Evolutionary conservation across 352 stramenopile genomes (phyloP), one percentile per base, ranked within the genome.

Genomic region (Globisporangium yorkense): DNA sequence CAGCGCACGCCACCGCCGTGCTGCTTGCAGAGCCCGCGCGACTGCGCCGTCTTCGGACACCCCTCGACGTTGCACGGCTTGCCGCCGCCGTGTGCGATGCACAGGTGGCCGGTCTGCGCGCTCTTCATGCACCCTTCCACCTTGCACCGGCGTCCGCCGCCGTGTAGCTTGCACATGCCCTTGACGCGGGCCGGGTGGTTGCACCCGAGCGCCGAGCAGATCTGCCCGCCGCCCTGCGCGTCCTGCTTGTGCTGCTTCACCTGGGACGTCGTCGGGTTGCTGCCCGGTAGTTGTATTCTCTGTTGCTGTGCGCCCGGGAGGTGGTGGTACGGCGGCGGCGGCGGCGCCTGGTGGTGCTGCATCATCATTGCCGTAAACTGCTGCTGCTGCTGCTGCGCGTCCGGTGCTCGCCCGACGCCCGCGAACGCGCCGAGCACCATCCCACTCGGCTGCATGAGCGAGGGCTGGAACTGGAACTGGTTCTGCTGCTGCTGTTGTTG

Each of bases 51-150:
- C 74, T 95, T 95, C 0, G 81, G 79, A 51, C 85, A 95, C 24
- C 83, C 83, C 40, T 95, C 83, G 2, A 93, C 79, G 47, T 86
- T 88, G 70, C 85, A 95, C 9, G 79, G 83, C 60, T 92, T 92
- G 53, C 85, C 85, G 18, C 85, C 85, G 57, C 85, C 85, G 61
- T 95, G 85, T 5, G 81, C 80, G 58, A 93, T 95, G 56, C 85
- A 95, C 46, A 95, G 59, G 51, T 92, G 81, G 21, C 84, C 84
- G 16, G 81, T 94, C 61, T 94, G 84, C 27, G 82, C 81, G 59
- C 79, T 91, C 66, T 92, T 92, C 84, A 92, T 94, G 63, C 84
- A 94, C 27, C 84, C 84, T 45, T 94, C 84, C 33, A 92, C 82
- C 62, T 92, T 94, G 75, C 84, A 94, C 15, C 84, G 74, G 20